These are phyloP conservation scores for Halteria grandinella DNA, from an alignment of 73 alveolate species.

Conservation along the genomic window DNA sequence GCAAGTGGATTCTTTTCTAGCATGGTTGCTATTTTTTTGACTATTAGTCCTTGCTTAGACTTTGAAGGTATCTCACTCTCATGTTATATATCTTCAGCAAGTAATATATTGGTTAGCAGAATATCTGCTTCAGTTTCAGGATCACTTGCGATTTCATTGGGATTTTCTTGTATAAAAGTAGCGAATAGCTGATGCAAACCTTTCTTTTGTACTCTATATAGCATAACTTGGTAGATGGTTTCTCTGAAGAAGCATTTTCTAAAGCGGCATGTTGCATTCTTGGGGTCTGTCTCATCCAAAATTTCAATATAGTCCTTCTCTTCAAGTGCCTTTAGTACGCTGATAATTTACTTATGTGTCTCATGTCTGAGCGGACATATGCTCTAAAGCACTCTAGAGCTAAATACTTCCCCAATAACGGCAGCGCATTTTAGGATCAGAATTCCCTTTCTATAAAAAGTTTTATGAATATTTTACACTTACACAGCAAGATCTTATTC, in stretches of 20 bases:
- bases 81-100: slow-evolving; percentile 60
- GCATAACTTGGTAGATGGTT: slow-evolving; percentile 61
- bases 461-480: too few relatives aligned
- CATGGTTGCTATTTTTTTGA: slow-evolving; percentile 53
- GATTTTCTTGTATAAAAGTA: slow-evolving; percentile 62
- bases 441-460: too few relatives aligned
- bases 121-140: slow-evolving; percentile 61
- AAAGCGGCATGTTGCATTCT: slow-evolving; percentile 60
- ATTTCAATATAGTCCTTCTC: slow-evolving; percentile 65
- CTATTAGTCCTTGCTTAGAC: slow-evolving; percentile 58
- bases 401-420: slow-evolving; percentile 70
- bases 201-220: slow-evolving; percentile 63
- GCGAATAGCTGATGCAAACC: slow-evolving; percentile 55
- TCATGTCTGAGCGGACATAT: slow-evolving; percentile 62
- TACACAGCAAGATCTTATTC: slow-evolving; percentile 48
- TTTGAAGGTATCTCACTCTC: slow-evolving; percentile 58
- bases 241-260: slow-evolving; percentile 62
- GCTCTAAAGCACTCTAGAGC: slow-evolving; percentile 26
- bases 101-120: slow-evolving; percentile 46
- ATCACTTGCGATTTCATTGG: slow-evolving; percentile 45
- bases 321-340: slow-evolving; percentile 41
- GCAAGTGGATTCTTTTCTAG: slow-evolving; percentile 39
- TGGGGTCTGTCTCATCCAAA: slow-evolving; percentile 58
- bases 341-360: slow-evolving; percentile 29
- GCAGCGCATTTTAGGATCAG: slow-evolving; percentile 65